phyloP scores from a whole-genome alignment of 768 basidiomycete species.

The Amanita rubescens region DNA sequence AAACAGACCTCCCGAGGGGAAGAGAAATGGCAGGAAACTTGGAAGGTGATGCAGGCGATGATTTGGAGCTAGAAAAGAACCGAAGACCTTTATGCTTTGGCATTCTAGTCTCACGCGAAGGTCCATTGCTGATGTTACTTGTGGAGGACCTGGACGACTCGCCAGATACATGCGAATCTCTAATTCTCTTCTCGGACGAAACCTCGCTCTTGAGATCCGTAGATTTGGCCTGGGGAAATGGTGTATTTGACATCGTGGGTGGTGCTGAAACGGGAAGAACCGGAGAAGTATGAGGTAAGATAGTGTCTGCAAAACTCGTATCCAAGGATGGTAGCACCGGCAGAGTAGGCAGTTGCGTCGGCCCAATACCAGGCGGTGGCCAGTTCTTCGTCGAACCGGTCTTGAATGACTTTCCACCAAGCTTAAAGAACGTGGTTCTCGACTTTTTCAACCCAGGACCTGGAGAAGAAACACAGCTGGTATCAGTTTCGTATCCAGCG shows the following conservation, averaged over 20 bases:
- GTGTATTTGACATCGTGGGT: background rate
- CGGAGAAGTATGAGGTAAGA: background rate
- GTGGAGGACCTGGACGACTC: constrained; percentile 7
- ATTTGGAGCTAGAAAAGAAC: constrained; percentile 7
- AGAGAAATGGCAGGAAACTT: constrained; percentile 10
- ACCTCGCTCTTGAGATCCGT: background rate
- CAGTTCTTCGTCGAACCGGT: constrained; percentile 25
- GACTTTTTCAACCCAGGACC: constrained; percentile 26
- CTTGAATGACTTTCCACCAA: constrained; percentile 32
- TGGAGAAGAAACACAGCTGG: constrained; percentile 18
- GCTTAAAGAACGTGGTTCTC: constrained; percentile 37
- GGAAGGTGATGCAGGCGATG: background rate
- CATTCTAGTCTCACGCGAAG: background rate
- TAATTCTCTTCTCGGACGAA: background rate
- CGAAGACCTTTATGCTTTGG: constrained; percentile 1
- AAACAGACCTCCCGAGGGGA: constrained; percentile 4
- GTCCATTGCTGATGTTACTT: background rate
- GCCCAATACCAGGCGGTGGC: constrained; percentile 37
- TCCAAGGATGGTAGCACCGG: constrained; percentile 3
- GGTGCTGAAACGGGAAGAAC: background rate
- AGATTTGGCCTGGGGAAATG: background rate
- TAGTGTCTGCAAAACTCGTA: background rate
- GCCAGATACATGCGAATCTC: constrained; percentile 9
- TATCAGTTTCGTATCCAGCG: constrained; percentile 36
- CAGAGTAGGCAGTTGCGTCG: constrained; percentile 9